These are phyloP conservation scores for Boletus rufocinnamomeus DNA, from an alignment of 768 basidiomycete genomes.

Conservation along the genomic window DNA sequence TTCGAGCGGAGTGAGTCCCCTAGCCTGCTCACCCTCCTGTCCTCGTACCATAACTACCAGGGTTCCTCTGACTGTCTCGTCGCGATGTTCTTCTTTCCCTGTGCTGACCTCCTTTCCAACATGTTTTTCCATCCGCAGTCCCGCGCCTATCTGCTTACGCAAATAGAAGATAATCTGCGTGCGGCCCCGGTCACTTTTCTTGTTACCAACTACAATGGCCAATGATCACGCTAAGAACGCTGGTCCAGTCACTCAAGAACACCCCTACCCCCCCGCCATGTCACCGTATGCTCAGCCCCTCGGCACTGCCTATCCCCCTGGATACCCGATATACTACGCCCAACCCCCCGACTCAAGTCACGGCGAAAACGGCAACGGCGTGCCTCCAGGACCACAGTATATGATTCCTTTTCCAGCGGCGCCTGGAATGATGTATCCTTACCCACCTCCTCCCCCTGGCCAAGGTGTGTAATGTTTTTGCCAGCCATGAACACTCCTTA, in stretches of 20 bases:
- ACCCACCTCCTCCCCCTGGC: slow-evolving; percentile 40
- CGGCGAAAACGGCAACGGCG: slow-evolving; percentile 37
- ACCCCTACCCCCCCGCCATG: slow-evolving; percentile 29
- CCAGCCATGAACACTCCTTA: slow-evolving; percentile 4
- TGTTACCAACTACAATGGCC: slow-evolving; percentile 29
- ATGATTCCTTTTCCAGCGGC: slow-evolving; percentile 41
- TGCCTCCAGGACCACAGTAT: slow-evolving; percentile 34
- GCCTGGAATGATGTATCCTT: slow-evolving; percentile 47
- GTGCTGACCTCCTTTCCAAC: slow-evolving; percentile 15
- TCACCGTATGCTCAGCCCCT: slow-evolving; percentile 32
- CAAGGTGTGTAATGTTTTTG: slow-evolving; percentile 34
- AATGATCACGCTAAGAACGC: slow-evolving; percentile 38
- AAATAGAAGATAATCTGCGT: slow-evolving; percentile 30
- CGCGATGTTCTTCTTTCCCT: not conserved
- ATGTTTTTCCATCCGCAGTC: slow-evolving; percentile 22
- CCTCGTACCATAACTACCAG: not conserved
- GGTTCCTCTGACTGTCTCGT: slow-evolving; percentile 9
- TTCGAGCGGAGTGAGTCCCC: slow-evolving; percentile 40
- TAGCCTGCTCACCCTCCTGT: slow-evolving; percentile 3
- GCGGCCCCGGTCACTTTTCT: slow-evolving; percentile 29
- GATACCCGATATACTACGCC: slow-evolving; percentile 37
- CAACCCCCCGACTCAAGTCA: slow-evolving; percentile 31
- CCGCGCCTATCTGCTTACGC: slow-evolving; percentile 36
- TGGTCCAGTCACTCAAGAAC: slow-evolving; percentile 39
- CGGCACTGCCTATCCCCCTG: slow-evolving; percentile 33